These are phyloP conservation scores for Trichoderma lentiforme DNA, from an alignment of 2,329 filamentous ascomycete species.

Conservation along the genomic window DNA sequence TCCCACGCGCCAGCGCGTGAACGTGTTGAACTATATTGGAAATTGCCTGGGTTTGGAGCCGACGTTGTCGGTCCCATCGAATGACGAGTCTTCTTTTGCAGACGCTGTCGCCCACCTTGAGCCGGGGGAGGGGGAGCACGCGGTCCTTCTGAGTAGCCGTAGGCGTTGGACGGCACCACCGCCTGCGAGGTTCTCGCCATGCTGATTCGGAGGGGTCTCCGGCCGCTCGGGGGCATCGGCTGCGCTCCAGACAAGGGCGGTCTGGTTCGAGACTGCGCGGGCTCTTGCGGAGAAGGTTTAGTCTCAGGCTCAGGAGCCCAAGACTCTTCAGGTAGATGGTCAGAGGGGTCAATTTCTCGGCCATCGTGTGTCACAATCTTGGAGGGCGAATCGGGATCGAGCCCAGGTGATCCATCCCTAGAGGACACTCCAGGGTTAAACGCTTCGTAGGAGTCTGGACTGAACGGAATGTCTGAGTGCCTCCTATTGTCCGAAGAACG, in stretches of 20 bases:
- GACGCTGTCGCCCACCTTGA: slow-evolving; percentile 49
- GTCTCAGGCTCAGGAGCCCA: slow-evolving; percentile 75
- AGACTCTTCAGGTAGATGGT: slow-evolving; percentile 72
- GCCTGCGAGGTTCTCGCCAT: slow-evolving; percentile 46
- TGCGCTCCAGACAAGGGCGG: slow-evolving; percentile 52
- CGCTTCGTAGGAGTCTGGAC: slow-evolving; percentile 71
- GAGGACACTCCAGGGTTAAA: slow-evolving; percentile 59
- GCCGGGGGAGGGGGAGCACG: slow-evolving; percentile 30
- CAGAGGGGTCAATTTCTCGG: slow-evolving; percentile 73
- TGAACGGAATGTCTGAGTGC: slow-evolving; percentile 64
- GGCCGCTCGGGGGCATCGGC: slow-evolving; percentile 48
- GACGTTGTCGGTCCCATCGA: slow-evolving; percentile 38
- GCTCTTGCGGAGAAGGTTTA: slow-evolving; percentile 28
- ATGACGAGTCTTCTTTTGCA: slow-evolving; percentile 60
- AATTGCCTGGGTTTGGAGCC: slow-evolving; percentile 49
- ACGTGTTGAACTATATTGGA: slow-evolving; percentile 36
- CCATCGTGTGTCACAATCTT: slow-evolving; percentile 76
- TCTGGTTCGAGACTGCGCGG: slow-evolving; percentile 37
- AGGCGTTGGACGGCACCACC: slow-evolving; percentile 32
- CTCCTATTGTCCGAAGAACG: slow-evolving; percentile 46
- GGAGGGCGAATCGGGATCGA: slow-evolving; percentile 51
- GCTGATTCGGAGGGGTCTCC: slow-evolving; percentile 49
- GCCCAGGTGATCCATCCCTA: slow-evolving; percentile 27
- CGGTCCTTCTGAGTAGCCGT: slow-evolving; percentile 31
- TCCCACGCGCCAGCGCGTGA: slow-evolving; percentile 52